Evolutionary conservation across 305 asterid genomes (phyloP).

Genomic region (Fraxinus greggii): DNA sequence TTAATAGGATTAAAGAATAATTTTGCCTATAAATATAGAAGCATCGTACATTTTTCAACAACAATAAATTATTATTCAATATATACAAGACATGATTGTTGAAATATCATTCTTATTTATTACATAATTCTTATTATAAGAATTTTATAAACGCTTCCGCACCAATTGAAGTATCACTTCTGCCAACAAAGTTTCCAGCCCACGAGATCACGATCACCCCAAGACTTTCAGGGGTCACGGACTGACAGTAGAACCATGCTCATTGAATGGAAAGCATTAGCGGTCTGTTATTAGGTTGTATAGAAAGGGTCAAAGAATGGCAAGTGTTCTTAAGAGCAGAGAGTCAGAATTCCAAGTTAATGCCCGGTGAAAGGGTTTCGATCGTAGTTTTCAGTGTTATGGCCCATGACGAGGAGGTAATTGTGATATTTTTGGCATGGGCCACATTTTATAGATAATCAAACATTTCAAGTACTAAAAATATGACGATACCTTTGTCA

Average conservation of each 20-base stretch:
- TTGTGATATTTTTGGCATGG: neutral
- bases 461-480: neutral
- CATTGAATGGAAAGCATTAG: constrained; percentile 4
- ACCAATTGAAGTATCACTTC: neutral
- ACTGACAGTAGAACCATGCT: neutral
- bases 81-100: no score
- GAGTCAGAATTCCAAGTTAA: neutral
- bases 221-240: neutral
- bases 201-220: neutral
- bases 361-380: neutral
- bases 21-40: no score
- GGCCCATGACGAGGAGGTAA: neutral
- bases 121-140: no score
- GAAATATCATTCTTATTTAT: no score
- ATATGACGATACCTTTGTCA: constrained; percentile 65
- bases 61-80: no score
- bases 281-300: neutral
- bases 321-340: neutral
- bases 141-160: no score
- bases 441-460: neutral
- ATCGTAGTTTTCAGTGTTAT: neutral
- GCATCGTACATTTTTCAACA: no score
- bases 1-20: no score
- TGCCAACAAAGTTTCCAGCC: neutral
- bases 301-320: neutral